phyloP scores from a whole-genome alignment of 768 basidiomycete genomes.

The Rhodotorula graminis region DNA sequence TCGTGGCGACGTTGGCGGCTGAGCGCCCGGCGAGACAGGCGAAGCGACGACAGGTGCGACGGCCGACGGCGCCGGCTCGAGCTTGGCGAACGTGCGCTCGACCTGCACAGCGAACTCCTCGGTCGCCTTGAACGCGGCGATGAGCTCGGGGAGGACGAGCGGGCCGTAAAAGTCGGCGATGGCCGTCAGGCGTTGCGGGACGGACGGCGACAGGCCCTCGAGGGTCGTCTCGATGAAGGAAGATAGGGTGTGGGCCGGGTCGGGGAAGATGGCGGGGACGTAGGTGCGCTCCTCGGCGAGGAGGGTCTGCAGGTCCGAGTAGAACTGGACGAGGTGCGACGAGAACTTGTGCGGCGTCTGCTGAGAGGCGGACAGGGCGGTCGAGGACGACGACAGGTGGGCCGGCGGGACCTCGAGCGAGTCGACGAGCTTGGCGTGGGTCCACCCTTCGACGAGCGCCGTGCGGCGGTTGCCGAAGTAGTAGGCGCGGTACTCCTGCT shows the following conservation, averaged over 20 bases:
- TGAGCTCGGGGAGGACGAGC: constrained; percentile 63
- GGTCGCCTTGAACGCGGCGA: constrained; percentile 64
- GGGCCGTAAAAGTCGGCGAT: constrained; percentile 65
- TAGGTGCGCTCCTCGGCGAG: constrained; percentile 53
- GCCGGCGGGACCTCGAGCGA: constrained; percentile 21
- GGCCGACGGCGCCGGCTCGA: constrained; percentile 5
- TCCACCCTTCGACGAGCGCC: constrained; percentile 65
- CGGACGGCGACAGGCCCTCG: constrained; percentile 71
- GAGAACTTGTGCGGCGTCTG: constrained; percentile 50
- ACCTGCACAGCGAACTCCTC: constrained; percentile 74
- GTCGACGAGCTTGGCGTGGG: constrained; percentile 53
- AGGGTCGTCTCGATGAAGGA: constrained; percentile 76
- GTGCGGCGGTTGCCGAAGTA: constrained; percentile 80
- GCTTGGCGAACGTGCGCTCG: constrained; percentile 71
- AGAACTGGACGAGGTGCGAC: constrained; percentile 71
- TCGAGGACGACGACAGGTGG: constrained; percentile 13
- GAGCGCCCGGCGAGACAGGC: neutral
- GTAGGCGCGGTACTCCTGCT: constrained; percentile 86
- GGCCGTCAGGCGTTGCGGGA: constrained; percentile 69
- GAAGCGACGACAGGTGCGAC: neutral
- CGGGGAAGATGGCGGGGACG: constrained; percentile 78
- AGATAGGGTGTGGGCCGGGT: constrained; percentile 70
- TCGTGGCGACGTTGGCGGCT: constrained; percentile 4
- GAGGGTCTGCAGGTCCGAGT: constrained; percentile 60
- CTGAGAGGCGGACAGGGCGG: constrained; percentile 43